Evolutionary conservation across 192 early-diverging fungal genomes (phyloP).

Genomic region (Coemansia reversa): DNA sequence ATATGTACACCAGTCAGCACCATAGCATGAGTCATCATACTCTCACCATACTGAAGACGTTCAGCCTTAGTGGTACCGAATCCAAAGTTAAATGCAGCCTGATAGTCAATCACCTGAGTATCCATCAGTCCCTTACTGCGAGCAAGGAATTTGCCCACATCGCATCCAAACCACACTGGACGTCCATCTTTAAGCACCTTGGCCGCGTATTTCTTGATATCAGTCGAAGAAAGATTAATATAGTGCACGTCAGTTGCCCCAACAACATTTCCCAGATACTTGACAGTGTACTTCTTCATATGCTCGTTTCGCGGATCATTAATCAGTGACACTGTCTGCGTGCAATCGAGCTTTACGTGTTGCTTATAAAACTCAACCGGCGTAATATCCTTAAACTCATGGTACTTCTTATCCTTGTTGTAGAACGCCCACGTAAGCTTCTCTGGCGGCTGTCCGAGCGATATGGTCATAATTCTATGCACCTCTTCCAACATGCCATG

Average conservation of each 20-base stretch:
- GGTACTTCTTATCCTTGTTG: constrained; percentile 71
- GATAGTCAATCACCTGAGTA: constrained; percentile 62
- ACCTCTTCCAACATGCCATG: constrained; percentile 63
- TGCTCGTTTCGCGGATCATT: constrained; percentile 73
- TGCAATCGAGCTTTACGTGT: constrained; percentile 59
- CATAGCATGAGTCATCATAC: constrained; percentile 81
- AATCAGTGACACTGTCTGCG: constrained; percentile 64
- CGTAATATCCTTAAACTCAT: constrained; percentile 56
- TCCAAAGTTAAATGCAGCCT: constrained; percentile 62
- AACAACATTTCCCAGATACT: constrained; percentile 70
- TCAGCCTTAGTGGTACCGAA: constrained; percentile 65
- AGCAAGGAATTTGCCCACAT: constrained; percentile 67
- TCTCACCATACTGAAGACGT: constrained; percentile 69
- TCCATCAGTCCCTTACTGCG: constrained; percentile 62
- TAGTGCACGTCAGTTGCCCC: constrained; percentile 68
- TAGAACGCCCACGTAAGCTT: constrained; percentile 65
- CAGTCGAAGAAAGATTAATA: constrained; percentile 59
- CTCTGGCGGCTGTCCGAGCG: constrained; percentile 69
- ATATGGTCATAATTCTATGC: constrained; percentile 68
- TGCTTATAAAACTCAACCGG: constrained; percentile 65
- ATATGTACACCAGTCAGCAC: constrained; percentile 74
- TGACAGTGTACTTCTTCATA: constrained; percentile 65
- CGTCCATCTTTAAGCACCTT: constrained; percentile 59
- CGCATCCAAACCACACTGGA: constrained; percentile 78
- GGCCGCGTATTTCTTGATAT: constrained; percentile 62